A percentile compares a stretch with the other conserved stretches of the same genome.
These are phyloP conservation scores for Pugionium dolabratum DNA, from an alignment of 345 rosid species.

Conservation along the genomic window DNA sequence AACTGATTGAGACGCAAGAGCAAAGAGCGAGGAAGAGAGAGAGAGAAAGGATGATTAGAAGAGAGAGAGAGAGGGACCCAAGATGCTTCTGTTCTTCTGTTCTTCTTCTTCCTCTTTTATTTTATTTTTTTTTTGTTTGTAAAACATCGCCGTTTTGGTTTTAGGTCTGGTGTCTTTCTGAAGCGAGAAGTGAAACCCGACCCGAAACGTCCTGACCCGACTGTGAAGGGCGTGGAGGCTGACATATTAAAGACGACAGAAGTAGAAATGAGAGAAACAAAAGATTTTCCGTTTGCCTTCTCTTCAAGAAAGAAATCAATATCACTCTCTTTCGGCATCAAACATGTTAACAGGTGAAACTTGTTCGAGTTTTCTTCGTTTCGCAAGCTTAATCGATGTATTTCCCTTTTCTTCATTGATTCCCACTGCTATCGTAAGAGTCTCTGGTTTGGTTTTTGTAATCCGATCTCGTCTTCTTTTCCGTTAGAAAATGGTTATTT, in stretches of 20 bases:
- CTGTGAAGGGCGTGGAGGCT: too few relatives aligned
- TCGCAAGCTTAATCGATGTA: not conserved
- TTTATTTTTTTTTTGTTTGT: not conserved
- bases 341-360: conserved; percentile 29
- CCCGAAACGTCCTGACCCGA: too few relatives aligned
- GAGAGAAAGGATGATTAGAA: conserved; percentile 35
- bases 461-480: not conserved
- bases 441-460: not conserved
- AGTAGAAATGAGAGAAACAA: not conserved
- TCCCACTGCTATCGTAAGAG: not conserved
- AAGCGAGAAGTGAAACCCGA: not conserved
- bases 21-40: not conserved
- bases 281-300: not conserved
- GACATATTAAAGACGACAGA: not conserved
- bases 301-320: conserved; percentile 23
- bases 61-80: conserved; percentile 19
- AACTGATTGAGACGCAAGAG: conserved; percentile 39
- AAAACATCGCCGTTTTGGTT: conserved; percentile 23
- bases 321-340: conserved; percentile 1
- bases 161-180: conserved; percentile 17
- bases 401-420: too few relatives aligned
- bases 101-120: conserved; percentile 16
- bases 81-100: not conserved
- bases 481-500: not conserved
- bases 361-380: not conserved